A percentile compares a stretch with the other conserved stretches of the same genome.
phyloP scores from a whole-genome alignment of 31 red algal genomes.

The Bonnemaisonia californica region DNA sequence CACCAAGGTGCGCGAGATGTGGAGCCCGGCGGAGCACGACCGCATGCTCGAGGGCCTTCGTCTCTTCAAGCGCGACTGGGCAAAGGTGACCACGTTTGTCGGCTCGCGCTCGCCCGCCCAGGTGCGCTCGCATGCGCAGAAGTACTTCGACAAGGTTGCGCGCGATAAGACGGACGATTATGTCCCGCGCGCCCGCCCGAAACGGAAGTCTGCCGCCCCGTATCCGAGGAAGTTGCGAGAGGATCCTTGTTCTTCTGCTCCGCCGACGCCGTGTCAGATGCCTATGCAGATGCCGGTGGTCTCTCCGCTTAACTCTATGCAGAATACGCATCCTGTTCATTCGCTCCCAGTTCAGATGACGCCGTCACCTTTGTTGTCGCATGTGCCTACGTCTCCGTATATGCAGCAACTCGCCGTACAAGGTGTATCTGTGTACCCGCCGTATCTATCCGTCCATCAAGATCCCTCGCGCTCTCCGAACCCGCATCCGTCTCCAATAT shows the following conservation, averaged over 20 bases:
- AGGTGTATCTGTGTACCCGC: not conserved
- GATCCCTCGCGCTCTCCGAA: slow-evolving; percentile 6
- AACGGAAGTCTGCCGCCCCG: slow-evolving; percentile 63
- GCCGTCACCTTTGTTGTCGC: slow-evolving; percentile 25
- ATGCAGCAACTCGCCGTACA: not conserved
- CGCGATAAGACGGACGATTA: slow-evolving; percentile 81
- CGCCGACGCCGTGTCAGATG: not conserved
- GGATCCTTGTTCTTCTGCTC: not conserved
- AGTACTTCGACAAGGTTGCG: slow-evolving; percentile 91
- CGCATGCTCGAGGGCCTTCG: slow-evolving; percentile 88
- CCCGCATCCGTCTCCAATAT: slow-evolving; percentile 42
- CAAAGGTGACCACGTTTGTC: slow-evolving; percentile 77
- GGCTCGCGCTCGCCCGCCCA: slow-evolving; percentile 83
- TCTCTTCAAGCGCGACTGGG: slow-evolving; percentile 89
- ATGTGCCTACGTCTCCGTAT: slow-evolving; percentile 1
- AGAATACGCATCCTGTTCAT: not conserved
- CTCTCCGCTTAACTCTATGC: not conserved
- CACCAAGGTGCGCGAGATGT: slow-evolving; percentile 90
- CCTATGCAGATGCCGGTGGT: not conserved
- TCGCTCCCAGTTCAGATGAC: not conserved
- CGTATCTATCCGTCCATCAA: slow-evolving; percentile 1
- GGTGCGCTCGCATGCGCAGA: slow-evolving; percentile 94
- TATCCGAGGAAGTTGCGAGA: slow-evolving; percentile 59
- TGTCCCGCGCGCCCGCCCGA: slow-evolving; percentile 81
- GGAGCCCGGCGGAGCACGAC: slow-evolving; percentile 82